Base-by-base conservation (phyloP, 306 rosid genomes). In the Casuarina cunninghamiana region DNA sequence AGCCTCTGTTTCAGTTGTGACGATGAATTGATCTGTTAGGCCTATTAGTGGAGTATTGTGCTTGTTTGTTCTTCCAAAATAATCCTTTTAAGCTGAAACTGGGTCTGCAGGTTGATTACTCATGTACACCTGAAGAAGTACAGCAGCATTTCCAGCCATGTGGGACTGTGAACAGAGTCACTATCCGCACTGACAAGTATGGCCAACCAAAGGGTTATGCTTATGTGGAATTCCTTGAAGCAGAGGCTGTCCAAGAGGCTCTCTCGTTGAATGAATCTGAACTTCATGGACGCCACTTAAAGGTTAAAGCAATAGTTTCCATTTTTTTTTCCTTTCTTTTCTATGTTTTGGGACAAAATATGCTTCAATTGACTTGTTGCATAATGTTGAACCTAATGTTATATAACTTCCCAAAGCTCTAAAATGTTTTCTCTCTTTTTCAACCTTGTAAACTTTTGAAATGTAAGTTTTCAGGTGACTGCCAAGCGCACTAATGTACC, bases 181-280 rank as follows among this genome's bases (percentile, higher is more conserved):
- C 97, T 58, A 92, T 92, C 77, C 95, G 93, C 68, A 92, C 95
- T 39, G 95, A 92, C 61, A 92, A 92, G 89, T 90, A 83, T 78
- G 97, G 97, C 75, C 97, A 92, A 55, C 95, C 97, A 54, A 92
- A 92, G 85, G 97, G 97, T 49, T 92, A 88, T 87, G 97, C 97
- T 35, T 92, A 92, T 82, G 97, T 90, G 74, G 97, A 92, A 69
- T 92, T 92, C 76, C 21, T 92, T 7, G 97, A 92, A 83, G 78
- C 74, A 3, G 93, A 92, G 75, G 97, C 95, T 84, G 95, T 92
- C 78, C 95, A 92, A 75, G 95, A 88, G 81, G 97, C 95, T 57
- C 80, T 92, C 53, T 83, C 62, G 69, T 75, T 92, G 87, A 92
- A 88, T 82, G 97, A 92, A 79, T 88, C 97, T 75, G 91, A 90